phyloP scores from a whole-genome alignment of 257 asterid species.

The Linaria vulgaris region DNA sequence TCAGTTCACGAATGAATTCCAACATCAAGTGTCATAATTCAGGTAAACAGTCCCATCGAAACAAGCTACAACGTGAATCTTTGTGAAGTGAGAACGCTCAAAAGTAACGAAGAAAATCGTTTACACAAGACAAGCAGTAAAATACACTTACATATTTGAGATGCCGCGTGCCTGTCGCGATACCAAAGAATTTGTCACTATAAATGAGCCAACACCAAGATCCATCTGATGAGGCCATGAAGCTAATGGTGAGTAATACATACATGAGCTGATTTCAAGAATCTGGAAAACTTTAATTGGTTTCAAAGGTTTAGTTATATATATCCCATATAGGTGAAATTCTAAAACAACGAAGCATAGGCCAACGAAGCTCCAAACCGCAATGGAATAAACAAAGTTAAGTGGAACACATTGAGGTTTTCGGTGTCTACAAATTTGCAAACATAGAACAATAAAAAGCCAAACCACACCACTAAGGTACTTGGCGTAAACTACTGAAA shows the following conservation, averaged over 20 bases:
- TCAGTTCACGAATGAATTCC: neutral
- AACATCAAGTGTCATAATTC: neutral
- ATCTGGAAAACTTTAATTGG: too few relatives aligned
- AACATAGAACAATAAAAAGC: too few relatives aligned
- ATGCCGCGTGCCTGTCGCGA: slow-evolving; percentile 87
- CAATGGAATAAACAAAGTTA: too few relatives aligned
- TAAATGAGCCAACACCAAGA: slow-evolving; percentile 94
- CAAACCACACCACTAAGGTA: too few relatives aligned
- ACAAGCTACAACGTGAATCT: slow-evolving; percentile 3
- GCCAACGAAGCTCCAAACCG: too few relatives aligned
- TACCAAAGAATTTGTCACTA: slow-evolving; percentile 78
- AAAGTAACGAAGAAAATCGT: neutral
- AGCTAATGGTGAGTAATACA: slow-evolving; percentile 18
- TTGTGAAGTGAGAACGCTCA: slow-evolving; percentile 14
- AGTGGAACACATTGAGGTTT: too few relatives aligned
- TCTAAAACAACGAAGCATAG: too few relatives aligned
- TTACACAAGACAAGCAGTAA: slow-evolving; percentile 4
- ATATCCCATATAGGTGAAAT: too few relatives aligned
- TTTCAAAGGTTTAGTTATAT: too few relatives aligned
- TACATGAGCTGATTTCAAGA: neutral
- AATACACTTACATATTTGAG: slow-evolving; percentile 50
- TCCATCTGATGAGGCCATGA: slow-evolving; percentile 73
- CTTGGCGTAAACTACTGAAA: too few relatives aligned
- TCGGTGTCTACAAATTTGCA: too few relatives aligned
- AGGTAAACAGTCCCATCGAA: neutral